Conservation (phyloP, 164 flowering plant species). For the Liquidambar formosana region DNA sequence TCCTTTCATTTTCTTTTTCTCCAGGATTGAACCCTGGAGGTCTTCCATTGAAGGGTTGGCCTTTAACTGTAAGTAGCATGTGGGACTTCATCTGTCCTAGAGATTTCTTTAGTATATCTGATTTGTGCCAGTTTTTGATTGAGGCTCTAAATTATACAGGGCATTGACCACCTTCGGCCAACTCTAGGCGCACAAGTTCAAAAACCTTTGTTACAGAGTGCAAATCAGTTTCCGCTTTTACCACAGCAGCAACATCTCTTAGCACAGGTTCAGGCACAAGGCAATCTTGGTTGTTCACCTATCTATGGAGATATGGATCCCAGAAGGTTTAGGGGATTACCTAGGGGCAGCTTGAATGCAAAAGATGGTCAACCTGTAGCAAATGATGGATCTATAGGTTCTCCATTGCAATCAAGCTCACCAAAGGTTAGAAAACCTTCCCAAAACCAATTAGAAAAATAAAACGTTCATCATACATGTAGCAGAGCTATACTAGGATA, state of each 20-base stretch:
- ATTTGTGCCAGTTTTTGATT: background rate
- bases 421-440: slow-evolving; percentile 52
- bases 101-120: background rate
- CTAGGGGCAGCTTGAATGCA: slow-evolving; percentile 57
- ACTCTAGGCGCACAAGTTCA: slow-evolving; percentile 65
- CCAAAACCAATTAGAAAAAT: background rate
- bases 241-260: slow-evolving; percentile 70
- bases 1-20: background rate
- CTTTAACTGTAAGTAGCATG: slow-evolving; percentile 64
- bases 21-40: slow-evolving; percentile 76
- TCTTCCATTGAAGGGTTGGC: slow-evolving; percentile 91
- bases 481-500: too few relatives aligned
- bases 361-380: slow-evolving; percentile 73
- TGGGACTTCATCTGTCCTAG: background rate
- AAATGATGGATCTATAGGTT: slow-evolving; percentile 84
- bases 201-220: slow-evolving; percentile 56
- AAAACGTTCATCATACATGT: too few relatives aligned
- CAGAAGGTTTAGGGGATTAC: slow-evolving; percentile 57
- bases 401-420: slow-evolving; percentile 77
- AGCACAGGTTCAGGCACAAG: slow-evolving; percentile 80
- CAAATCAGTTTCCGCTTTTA: slow-evolving; percentile 62
- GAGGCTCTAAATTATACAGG: slow-evolving; percentile 36
- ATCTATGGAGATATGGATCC: slow-evolving; percentile 66
- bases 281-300: slow-evolving; percentile 57
- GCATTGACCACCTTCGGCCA: slow-evolving; percentile 69